Percentiles rank a stretch among this genome's conserved stretches.
Evolutionary conservation across 805 yeast genomes (phyloP).

Genomic region (Wickerhamomyces silvicola): DNA sequence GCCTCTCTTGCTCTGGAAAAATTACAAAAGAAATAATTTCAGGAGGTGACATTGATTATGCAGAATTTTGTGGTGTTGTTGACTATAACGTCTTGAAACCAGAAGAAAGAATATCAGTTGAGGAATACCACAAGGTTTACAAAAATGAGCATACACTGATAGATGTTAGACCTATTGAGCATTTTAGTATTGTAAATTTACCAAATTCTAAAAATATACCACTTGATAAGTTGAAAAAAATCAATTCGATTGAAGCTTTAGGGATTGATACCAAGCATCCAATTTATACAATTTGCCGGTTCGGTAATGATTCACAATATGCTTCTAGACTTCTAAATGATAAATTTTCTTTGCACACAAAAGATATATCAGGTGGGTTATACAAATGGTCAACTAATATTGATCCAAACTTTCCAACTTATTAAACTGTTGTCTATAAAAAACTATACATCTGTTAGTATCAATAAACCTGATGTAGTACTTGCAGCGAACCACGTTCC

Average conservation of each 20-base stretch:
- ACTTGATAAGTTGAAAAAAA: conserved; percentile 38
- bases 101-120: conserved; percentile 41
- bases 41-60: conserved; percentile 50
- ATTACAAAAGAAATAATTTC: conserved; percentile 44
- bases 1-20: conserved; percentile 53
- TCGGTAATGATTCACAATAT: conserved; percentile 85
- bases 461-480: conserved; percentile 41
- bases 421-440: conserved; percentile 28
- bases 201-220: conserved; percentile 60
- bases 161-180: conserved; percentile 81
- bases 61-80: conserved; percentile 66
- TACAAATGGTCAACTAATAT: conserved; percentile 56
- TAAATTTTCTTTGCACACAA: conserved; percentile 42
- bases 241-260: conserved; percentile 21
- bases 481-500: conserved; percentile 51
- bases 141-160: conserved; percentile 31
- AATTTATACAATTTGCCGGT: conserved; percentile 69
- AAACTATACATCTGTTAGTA: conserved; percentile 19
- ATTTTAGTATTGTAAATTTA: conserved; percentile 60
- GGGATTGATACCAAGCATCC: conserved; percentile 27
- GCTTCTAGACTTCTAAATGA: conserved; percentile 57
- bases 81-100: conserved; percentile 38
- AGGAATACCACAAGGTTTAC: conserved; percentile 24
- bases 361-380: conserved; percentile 77
- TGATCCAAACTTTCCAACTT: conserved; percentile 58